Conservation (phyloP, 2,329 filamentous ascomycete genomes). For the Ceratocystis papillata region DNA sequence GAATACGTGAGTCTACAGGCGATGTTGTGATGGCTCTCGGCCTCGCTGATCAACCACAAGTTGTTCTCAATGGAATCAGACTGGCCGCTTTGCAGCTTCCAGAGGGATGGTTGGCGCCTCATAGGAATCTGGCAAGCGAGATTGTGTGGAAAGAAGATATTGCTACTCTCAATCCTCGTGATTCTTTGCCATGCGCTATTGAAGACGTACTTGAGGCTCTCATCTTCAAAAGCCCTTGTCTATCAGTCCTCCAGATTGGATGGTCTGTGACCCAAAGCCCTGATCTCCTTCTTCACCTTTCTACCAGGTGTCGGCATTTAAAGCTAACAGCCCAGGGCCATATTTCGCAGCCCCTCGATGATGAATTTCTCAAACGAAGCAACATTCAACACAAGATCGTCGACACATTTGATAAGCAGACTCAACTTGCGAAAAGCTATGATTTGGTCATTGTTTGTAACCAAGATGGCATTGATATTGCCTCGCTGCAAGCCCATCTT, state of each 20-base stretch:
- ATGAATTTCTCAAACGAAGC: background rate
- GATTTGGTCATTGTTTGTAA: constrained; percentile 16
- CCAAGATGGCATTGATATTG: constrained; percentile 18
- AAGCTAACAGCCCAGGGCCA: constrained; percentile 12
- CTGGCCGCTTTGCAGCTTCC: constrained; percentile 29
- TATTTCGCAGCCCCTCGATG: background rate
- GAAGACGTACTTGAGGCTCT: constrained; percentile 30
- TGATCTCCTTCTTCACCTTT: background rate
- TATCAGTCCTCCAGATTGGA: constrained; percentile 36
- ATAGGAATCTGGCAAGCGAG: constrained; percentile 41
- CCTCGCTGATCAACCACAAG: constrained; percentile 30
- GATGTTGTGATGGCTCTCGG: constrained; percentile 37
- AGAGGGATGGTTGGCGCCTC: constrained; percentile 37
- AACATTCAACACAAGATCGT: constrained; percentile 5
- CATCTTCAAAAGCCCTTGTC: constrained; percentile 34
- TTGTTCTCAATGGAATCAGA: constrained; percentile 38
- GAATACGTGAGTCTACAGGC: constrained; percentile 35
- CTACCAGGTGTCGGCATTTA: background rate
- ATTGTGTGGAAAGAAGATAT: constrained; percentile 39
- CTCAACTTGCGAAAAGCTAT: constrained; percentile 3
- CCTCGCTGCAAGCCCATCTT: constrained; percentile 8
- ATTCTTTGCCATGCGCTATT: constrained; percentile 21
- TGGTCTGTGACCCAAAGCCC: constrained; percentile 14
- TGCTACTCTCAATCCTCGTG: constrained; percentile 25
- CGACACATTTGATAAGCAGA: constrained; percentile 3